Conservation (phyloP, 73 alveolate genomes). For the Paramecium caudatum region DNA sequence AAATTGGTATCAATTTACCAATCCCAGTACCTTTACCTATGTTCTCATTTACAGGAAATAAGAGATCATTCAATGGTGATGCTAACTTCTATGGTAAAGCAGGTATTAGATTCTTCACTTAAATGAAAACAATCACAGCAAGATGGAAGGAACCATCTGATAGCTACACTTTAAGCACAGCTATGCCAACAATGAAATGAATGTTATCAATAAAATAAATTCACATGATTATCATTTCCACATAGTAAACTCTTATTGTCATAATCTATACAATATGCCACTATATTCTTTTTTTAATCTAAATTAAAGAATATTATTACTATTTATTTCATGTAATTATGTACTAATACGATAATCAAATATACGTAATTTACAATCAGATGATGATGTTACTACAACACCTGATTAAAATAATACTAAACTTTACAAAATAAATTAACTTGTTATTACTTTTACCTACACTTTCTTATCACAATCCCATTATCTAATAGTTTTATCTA, state of each 20-base stretch:
- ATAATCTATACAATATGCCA: neutral
- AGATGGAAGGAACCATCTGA: slow-evolving; percentile 86
- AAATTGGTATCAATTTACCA: slow-evolving; percentile 95
- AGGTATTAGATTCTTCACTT: slow-evolving; percentile 93
- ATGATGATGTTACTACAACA: neutral
- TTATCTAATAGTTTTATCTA: slow-evolving; percentile 44
- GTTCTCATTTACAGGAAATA: slow-evolving; percentile 97
- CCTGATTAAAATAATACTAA: neutral
- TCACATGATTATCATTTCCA: neutral
- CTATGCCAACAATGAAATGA: slow-evolving; percentile 72
- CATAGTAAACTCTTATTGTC: slow-evolving; percentile 21
- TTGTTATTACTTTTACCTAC: neutral
- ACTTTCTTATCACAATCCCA: slow-evolving; percentile 45
- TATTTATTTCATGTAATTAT: slow-evolving; percentile 29
- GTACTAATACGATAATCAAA: slow-evolving; percentile 50
- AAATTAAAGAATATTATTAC: neutral
- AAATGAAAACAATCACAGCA: slow-evolving; percentile 94
- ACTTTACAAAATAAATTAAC: neutral
- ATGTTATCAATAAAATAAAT: slow-evolving; percentile 9
- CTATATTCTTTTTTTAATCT: slow-evolving; percentile 28
- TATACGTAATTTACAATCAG: slow-evolving; percentile 30
- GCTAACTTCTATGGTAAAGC: slow-evolving; percentile 96
- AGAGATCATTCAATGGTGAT: slow-evolving; percentile 93
- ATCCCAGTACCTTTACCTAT: slow-evolving; percentile 96
- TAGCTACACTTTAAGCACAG: slow-evolving; percentile 69